Conservation (phyloP, 2,329 filamentous ascomycete species). For the Ceratocystis diversiconidia region DNA sequence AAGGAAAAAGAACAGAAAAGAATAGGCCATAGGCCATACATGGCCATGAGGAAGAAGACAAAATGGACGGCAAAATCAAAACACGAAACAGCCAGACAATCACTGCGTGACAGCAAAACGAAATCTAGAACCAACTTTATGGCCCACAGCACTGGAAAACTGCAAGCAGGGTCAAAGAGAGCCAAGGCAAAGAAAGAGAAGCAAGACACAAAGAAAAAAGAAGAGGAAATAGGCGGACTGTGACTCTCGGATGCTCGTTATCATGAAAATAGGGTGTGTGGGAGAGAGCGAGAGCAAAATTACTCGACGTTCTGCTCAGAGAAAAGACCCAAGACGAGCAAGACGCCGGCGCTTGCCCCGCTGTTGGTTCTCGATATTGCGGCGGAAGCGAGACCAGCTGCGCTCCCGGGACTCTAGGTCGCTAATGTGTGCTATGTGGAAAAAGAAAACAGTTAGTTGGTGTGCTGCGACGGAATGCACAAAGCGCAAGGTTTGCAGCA, state of each 20-base stretch:
- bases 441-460: slow-evolving; percentile 17
- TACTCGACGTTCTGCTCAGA: slow-evolving; percentile 4
- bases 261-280: neutral
- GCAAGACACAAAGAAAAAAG: neutral
- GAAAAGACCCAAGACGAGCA: slow-evolving; percentile 12
- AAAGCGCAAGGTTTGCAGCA: neutral
- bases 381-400: slow-evolving; percentile 32
- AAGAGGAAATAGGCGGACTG: neutral
- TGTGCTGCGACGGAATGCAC: neutral
- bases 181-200: neutral
- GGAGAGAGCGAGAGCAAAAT: slow-evolving; percentile 1
- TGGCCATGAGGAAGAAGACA: neutral
- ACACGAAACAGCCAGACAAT: neutral
- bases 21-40: too few relatives aligned
- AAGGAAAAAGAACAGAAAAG: neutral
- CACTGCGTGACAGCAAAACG: neutral
- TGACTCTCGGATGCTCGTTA: neutral
- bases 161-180: neutral
- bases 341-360: slow-evolving; percentile 17
- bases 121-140: neutral
- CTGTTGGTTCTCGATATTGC: slow-evolving; percentile 25
- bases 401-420: slow-evolving; percentile 37
- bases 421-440: slow-evolving; percentile 34
- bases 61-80: neutral
- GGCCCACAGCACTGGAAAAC: neutral